phyloP scores from a whole-genome alignment of 2,329 filamentous ascomycete genomes.

The Aspergillus sp. region DNA sequence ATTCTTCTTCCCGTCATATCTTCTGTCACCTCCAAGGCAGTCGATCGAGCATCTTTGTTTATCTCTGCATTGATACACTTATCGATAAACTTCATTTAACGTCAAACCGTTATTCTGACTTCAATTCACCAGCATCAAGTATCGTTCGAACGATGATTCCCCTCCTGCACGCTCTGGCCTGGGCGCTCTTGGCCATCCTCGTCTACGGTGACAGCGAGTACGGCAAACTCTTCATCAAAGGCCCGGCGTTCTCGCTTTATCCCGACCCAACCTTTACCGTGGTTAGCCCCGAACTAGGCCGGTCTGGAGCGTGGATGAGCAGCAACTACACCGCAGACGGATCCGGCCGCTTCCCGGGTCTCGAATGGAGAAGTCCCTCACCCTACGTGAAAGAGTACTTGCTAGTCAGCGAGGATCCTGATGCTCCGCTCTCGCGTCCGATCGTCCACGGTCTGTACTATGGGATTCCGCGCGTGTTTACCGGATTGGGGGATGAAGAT shows the following conservation, averaged over 20 bases:
- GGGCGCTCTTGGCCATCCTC: constrained; percentile 1
- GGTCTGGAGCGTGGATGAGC: constrained; percentile 23
- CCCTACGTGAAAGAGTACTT: constrained; percentile 39
- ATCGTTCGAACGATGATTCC: constrained; percentile 10
- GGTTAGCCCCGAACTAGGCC: constrained; percentile 19
- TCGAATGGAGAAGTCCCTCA: constrained; percentile 36
- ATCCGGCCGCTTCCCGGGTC: constrained; percentile 34
- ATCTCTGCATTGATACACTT: no score
- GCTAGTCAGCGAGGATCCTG: constrained; percentile 43
- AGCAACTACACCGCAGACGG: constrained; percentile 37
- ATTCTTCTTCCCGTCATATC: no score
- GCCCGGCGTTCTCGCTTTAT: constrained; percentile 14
- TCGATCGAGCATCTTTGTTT: no score
- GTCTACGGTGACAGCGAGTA: constrained; percentile 12
- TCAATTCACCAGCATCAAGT: constrained; percentile 4
- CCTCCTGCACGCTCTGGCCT: constrained; percentile 11
- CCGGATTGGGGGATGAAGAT: constrained; percentile 30
- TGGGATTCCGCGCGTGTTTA: constrained; percentile 33
- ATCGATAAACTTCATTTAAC: no score
- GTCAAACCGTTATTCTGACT: not conserved
- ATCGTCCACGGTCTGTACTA: constrained; percentile 43
- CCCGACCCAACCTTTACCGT: constrained; percentile 16
- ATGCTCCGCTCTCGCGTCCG: constrained; percentile 41
- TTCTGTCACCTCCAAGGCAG: no score
- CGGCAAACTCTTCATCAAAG: constrained; percentile 20